A percentile compares a stretch with the other conserved stretches of the same genome.
These are phyloP conservation scores for Entomortierella chlamydospora DNA, from an alignment of 192 early-diverging fungal species.

Conservation along the genomic window DNA sequence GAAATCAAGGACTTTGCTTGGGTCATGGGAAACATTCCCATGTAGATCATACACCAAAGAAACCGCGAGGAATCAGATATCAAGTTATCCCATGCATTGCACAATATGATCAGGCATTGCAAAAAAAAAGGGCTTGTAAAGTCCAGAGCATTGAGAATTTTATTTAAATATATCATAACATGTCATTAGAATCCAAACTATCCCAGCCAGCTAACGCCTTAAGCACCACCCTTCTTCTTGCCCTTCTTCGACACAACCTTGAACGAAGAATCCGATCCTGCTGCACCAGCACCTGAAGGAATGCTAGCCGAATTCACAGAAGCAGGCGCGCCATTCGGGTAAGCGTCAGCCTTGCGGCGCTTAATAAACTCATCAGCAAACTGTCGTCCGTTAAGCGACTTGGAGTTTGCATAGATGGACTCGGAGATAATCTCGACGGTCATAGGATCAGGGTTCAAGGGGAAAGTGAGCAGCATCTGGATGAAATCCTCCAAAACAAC, in stretches of 20 bases:
- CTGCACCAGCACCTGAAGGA: constrained; percentile 21
- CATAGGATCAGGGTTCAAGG: constrained; percentile 67
- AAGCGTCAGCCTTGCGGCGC: constrained; percentile 75
- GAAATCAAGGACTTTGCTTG: no score
- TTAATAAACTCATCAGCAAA: constrained; percentile 86
- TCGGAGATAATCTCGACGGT: constrained; percentile 83
- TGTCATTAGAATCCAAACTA: no score
- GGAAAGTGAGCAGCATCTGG: constrained; percentile 81
- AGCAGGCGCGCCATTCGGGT: constrained; percentile 42
- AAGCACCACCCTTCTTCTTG: constrained; percentile 53
- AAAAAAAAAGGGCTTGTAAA: no score
- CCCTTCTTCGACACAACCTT: constrained; percentile 61
- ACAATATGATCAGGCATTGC: no score
- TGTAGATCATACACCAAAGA: no score
- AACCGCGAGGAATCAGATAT: no score
- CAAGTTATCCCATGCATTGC: no score
- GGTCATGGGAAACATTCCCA: no score
- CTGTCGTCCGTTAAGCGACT: constrained; percentile 76
- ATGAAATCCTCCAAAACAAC: constrained; percentile 78
- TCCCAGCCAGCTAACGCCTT: background rate
- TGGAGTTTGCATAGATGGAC: constrained; percentile 79
- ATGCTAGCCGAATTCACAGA: constrained; percentile 7
- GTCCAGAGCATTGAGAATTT: no score
- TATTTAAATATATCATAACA: no score
- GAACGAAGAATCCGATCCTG: constrained; percentile 33